Percentiles rank a stretch among this genome's conserved stretches.
These are phyloP conservation scores for Aspergillus pseudoglaucus DNA, from an alignment of 2,329 filamentous ascomycete genomes.

Conservation along the genomic window DNA sequence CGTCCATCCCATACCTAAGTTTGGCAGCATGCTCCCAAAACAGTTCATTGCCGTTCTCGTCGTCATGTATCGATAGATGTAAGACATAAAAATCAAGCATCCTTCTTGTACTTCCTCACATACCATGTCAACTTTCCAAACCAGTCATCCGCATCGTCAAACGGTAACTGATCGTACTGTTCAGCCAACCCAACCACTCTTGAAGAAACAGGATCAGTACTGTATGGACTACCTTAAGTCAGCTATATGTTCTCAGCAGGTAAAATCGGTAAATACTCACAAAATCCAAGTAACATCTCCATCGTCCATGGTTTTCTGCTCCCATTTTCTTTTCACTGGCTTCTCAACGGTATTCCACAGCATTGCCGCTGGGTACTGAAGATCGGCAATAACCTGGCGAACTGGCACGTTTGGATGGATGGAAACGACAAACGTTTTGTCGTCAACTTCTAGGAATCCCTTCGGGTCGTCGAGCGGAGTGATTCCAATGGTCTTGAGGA, in stretches of 20 bases:
- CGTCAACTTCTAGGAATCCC: conserved; percentile 34
- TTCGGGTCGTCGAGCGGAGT: conserved; percentile 21
- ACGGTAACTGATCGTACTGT: conserved; percentile 9
- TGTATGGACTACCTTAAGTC: conserved; percentile 8
- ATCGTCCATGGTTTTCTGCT: conserved; percentile 6
- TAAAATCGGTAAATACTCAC: conserved; percentile 2
- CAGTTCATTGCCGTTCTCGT: too few relatives aligned
- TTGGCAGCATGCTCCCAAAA: too few relatives aligned
- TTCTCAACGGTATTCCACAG: conserved; percentile 18
- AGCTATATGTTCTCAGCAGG: not conserved
- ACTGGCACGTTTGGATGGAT: conserved; percentile 27
- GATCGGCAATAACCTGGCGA: conserved; percentile 35
- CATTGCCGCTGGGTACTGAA: conserved; percentile 28
- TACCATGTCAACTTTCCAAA: conserved; percentile 17
- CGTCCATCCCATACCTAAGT: too few relatives aligned
- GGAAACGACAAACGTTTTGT: conserved; percentile 33
- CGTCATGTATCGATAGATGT: too few relatives aligned
- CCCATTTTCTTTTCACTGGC: conserved; percentile 9
- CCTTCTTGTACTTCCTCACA: conserved; percentile 6
- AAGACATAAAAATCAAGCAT: not conserved
- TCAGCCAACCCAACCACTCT: conserved; percentile 16
- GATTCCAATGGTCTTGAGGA: conserved; percentile 16
- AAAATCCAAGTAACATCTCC: conserved; percentile 12
- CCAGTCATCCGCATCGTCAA: conserved; percentile 12
- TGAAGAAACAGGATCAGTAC: conserved; percentile 16